These are phyloP conservation scores for Aspergillus sp. DNA, from an alignment of 2,329 filamentous ascomycete species.

Conservation along the genomic window DNA sequence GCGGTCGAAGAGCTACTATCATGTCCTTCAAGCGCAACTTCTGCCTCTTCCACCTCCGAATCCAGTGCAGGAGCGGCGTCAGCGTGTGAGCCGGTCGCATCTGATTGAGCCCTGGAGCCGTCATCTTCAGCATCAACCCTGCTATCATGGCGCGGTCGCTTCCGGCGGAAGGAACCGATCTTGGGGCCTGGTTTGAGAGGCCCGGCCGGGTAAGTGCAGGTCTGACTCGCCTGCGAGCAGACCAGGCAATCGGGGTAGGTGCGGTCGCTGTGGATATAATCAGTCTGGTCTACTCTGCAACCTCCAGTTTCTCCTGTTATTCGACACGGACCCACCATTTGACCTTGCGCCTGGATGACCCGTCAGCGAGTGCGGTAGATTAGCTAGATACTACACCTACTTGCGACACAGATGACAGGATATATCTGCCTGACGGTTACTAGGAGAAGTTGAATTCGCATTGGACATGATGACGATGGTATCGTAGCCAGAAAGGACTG, in stretches of 20 bases:
- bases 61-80: background rate
- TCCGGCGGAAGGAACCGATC: conserved; percentile 14
- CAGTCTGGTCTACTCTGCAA: background rate
- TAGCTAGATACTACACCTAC: background rate
- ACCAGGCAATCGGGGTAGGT: conserved; percentile 6
- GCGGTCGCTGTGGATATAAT: background rate
- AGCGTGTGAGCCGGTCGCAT: too few species aligned
- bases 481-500: background rate
- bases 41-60: too few species aligned
- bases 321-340: background rate
- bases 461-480: background rate
- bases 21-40: too few species aligned
- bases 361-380: background rate
- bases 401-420: background rate
- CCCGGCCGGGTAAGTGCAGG: conserved; percentile 20
- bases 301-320: too few species aligned
- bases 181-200: conserved; percentile 26
- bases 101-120: too few species aligned
- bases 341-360: background rate
- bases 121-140: background rate
- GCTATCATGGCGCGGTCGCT: background rate
- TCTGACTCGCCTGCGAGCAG: conserved; percentile 14
- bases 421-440: background rate
- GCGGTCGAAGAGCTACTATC: background rate
- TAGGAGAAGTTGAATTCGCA: background rate